phyloP scores from a whole-genome alignment of 2,329 filamentous ascomycete genomes.

The Arthroderma uncinatum region DNA sequence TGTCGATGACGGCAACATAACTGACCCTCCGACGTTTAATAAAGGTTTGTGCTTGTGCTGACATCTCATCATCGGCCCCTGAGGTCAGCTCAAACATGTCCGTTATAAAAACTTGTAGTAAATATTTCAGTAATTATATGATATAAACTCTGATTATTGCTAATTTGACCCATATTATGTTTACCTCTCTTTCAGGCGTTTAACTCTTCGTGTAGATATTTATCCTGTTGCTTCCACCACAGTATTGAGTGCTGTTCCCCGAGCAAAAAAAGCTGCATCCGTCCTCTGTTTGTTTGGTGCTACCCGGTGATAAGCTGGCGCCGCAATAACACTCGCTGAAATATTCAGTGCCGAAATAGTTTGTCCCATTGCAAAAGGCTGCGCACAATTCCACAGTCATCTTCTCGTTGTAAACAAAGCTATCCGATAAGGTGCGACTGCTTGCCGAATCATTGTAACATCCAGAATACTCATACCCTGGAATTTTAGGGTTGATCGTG shows the following conservation, averaged over 20 bases:
- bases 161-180: background rate
- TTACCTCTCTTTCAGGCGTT: background rate
- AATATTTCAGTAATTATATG: too few species aligned
- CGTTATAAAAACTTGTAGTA: too few species aligned
- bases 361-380: slow-evolving; percentile 7
- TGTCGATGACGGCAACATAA: too few species aligned
- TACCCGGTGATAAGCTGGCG: slow-evolving; percentile 5
- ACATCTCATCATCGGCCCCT: too few species aligned
- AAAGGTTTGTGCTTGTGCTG: too few species aligned
- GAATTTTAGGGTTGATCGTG: slow-evolving; percentile 9
- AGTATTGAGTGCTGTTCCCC: slow-evolving; percentile 12
- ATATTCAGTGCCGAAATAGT: slow-evolving; percentile 12
- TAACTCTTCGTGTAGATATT: slow-evolving; percentile 7
- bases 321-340: slow-evolving; percentile 14
- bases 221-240: slow-evolving; percentile 12
- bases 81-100: too few species aligned
- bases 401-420: slow-evolving; percentile 7
- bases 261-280: slow-evolving; percentile 13
- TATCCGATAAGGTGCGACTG: slow-evolving; percentile 8
- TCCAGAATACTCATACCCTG: slow-evolving; percentile 11
- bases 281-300: slow-evolving; percentile 8
- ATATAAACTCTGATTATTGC: too few species aligned
- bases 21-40: too few species aligned
- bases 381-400: slow-evolving; percentile 13
- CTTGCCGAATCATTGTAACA: slow-evolving; percentile 10